Percentiles rank a stretch among this genome's conserved stretches.
Evolutionary conservation across 768 basidiomycete species (phyloP).

Genomic region (Boletus speciosus): DNA sequence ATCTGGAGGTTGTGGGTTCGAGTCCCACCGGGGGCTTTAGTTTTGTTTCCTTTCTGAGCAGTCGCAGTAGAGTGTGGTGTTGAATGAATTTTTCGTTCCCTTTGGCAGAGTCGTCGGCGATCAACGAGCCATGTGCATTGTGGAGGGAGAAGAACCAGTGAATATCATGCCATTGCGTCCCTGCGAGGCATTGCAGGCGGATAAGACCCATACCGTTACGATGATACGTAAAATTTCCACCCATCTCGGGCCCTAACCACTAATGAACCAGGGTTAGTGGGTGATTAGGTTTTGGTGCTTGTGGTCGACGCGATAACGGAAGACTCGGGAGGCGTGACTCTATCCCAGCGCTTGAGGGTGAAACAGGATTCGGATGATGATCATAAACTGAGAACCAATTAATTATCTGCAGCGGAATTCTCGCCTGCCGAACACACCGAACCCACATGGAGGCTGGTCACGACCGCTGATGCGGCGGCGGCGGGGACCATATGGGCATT

Average conservation of each 20-base stretch:
- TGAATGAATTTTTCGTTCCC: neutral
- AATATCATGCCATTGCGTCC: neutral
- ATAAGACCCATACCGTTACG: neutral
- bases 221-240: constrained; percentile 23
- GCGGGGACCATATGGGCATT: neutral
- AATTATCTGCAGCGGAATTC: too few relatives aligned
- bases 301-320: neutral
- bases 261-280: neutral
- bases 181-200: neutral
- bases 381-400: too few relatives aligned
- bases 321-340: neutral
- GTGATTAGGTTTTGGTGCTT: neutral
- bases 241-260: constrained; percentile 1
- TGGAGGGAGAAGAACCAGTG: too few relatives aligned
- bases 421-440: too few relatives aligned
- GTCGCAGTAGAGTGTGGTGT: too few relatives aligned
- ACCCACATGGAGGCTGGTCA: neutral
- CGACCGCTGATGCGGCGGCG: neutral
- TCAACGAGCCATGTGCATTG: neutral
- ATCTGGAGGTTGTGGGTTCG: constrained; percentile 87
- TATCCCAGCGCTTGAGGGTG: neutral
- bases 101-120: too few relatives aligned
- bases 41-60: constrained; percentile 15
- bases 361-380: too few relatives aligned
- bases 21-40: constrained; percentile 73